A percentile compares a stretch with the other conserved stretches of the same genome.
Evolutionary conservation across 164 flowering plant genomes (phyloP).

Genomic region (Brasenia schreberi): DNA sequence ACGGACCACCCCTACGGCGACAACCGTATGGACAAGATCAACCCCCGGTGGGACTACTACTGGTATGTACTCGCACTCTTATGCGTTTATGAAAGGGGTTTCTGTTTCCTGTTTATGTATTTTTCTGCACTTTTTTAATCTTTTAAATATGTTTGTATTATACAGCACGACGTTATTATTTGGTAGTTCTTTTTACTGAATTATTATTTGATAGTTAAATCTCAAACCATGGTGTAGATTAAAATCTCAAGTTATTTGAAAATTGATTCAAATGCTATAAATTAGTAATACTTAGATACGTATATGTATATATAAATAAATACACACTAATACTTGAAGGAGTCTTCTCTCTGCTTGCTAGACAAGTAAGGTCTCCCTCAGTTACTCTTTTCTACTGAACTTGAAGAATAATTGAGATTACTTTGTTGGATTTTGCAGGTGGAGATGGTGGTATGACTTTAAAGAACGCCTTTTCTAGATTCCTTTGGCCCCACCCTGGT

Average conservation of each 20-base stretch:
- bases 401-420: not conserved
- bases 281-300: not conserved
- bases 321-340: not conserved
- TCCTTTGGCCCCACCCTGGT: not conserved
- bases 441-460: slow-evolving; percentile 73
- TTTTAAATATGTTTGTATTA: not conserved
- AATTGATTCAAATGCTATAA: too few relatives aligned
- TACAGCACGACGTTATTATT: too few relatives aligned
- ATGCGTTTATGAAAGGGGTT: not conserved
- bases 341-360: not conserved
- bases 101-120: not conserved
- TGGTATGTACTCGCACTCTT: slow-evolving; percentile 29
- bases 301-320: too few relatives aligned
- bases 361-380: not conserved
- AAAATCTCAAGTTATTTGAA: too few relatives aligned
- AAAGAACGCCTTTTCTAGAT: slow-evolving; percentile 50
- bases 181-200: too few relatives aligned
- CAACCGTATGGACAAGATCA: slow-evolving; percentile 63
- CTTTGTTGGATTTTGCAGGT: slow-evolving; percentile 30
- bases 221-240: too few relatives aligned
- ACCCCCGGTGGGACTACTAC: slow-evolving; percentile 89
- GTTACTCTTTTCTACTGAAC: not conserved
- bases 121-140: not conserved
- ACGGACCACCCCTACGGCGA: slow-evolving; percentile 57
- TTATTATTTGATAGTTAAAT: too few relatives aligned